Evolutionary conservation across 1,284 basidiomycete genomes (phyloP).

Genomic region (Cutaneotrichosporon sp.): DNA sequence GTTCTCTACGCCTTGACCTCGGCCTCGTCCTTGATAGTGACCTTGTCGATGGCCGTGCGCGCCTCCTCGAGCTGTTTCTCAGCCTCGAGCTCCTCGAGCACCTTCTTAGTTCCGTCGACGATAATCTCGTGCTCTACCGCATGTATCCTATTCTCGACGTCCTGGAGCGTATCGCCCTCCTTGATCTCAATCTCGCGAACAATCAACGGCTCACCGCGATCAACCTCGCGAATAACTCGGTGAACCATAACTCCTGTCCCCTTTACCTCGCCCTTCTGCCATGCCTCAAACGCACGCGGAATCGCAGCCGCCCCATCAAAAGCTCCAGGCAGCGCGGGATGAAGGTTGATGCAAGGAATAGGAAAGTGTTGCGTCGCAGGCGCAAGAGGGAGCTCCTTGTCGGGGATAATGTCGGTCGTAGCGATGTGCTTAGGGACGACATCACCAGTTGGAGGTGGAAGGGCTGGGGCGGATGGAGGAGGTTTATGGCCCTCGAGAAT

Average conservation of each 20-base stretch:
- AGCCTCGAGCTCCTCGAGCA: constrained; percentile 59
- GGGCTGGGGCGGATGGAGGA: constrained; percentile 33
- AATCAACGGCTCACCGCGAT: constrained; percentile 82
- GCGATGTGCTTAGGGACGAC: constrained; percentile 5
- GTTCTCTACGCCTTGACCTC: background rate
- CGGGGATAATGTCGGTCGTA: constrained; percentile 9
- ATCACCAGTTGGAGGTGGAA: constrained; percentile 28
- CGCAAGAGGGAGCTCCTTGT: constrained; percentile 22
- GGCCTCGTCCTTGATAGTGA: constrained; percentile 7
- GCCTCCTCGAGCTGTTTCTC: background rate
- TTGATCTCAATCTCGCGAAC: constrained; percentile 74
- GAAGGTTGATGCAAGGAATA: constrained; percentile 91
- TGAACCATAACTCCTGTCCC: constrained; percentile 91
- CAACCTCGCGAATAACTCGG: constrained; percentile 88
- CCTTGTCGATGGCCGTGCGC: constrained; percentile 10
- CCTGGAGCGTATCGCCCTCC: constrained; percentile 69
- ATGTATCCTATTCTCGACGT: constrained; percentile 78
- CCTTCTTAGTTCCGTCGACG: constrained; percentile 73
- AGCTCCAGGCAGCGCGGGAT: constrained; percentile 89
- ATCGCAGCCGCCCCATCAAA: constrained; percentile 94
- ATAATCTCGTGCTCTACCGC: constrained; percentile 84
- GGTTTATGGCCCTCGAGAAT: constrained; percentile 47
- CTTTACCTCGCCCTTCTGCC: constrained; percentile 72
- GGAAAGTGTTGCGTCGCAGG: constrained; percentile 48
- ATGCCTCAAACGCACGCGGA: constrained; percentile 83